phyloP scores from a whole-genome alignment of 2,329 filamentous ascomycete genomes.

The Trichoderma guizhouense region DNA sequence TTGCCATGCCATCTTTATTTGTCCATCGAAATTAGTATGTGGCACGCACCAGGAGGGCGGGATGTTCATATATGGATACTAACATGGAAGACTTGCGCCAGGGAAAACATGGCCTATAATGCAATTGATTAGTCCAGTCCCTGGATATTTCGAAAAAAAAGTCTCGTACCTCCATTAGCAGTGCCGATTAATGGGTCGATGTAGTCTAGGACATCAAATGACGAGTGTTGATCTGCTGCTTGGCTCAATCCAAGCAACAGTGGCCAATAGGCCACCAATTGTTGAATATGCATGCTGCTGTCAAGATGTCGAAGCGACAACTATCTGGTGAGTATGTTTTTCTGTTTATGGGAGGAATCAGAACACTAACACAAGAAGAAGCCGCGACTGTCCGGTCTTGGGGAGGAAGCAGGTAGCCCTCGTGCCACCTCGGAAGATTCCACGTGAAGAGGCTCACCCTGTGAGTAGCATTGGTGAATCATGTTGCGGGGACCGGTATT shows the following conservation, averaged over 20 bases:
- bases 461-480: neutral
- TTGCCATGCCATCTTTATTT: constrained; percentile 29
- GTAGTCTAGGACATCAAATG: constrained; percentile 30
- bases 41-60: neutral
- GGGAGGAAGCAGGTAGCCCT: neutral
- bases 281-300: constrained; percentile 6
- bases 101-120: constrained; percentile 45
- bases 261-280: constrained; percentile 12
- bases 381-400: neutral
- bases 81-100: constrained; percentile 46
- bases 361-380: neutral
- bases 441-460: neutral
- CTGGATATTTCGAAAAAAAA: no score
- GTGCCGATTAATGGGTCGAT: constrained; percentile 60
- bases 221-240: neutral
- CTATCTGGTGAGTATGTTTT: neutral
- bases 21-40: neutral
- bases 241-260: constrained; percentile 5
- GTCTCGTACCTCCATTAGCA: constrained; percentile 47
- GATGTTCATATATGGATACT: neutral
- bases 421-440: neutral
- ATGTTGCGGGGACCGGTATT: neutral
- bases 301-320: neutral
- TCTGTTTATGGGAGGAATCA: neutral
- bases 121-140: neutral